Conservation (phyloP, 2,329 filamentous ascomycete genomes). For the Emmonsiellopsis sp. region DNA sequence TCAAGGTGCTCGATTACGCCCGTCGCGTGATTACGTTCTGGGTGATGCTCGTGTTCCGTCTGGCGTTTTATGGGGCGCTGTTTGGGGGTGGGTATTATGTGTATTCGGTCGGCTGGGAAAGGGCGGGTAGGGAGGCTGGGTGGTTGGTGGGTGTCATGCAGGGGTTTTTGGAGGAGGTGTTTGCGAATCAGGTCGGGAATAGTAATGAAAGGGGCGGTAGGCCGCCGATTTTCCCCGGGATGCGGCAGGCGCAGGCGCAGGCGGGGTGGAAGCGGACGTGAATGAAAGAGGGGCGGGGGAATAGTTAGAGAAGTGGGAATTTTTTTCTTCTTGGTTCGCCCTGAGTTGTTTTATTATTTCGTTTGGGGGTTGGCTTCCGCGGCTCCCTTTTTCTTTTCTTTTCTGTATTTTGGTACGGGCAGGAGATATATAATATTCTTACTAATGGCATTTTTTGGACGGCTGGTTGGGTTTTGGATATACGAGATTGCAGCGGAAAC, state of each 20-base stretch:
- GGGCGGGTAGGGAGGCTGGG: slow-evolving; percentile 24
- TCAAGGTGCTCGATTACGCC: slow-evolving; percentile 59
- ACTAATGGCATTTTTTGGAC: too few species aligned
- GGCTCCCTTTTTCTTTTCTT: neutral
- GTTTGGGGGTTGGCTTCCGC: neutral
- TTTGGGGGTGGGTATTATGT: slow-evolving; percentile 47
- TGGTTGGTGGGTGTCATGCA: slow-evolving; percentile 57
- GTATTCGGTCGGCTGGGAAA: slow-evolving; percentile 34
- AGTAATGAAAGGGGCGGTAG: slow-evolving; percentile 49
- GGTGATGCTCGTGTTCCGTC: slow-evolving; percentile 55
- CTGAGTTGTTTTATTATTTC: neutral
- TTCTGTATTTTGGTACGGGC: neutral
- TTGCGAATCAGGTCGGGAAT: slow-evolving; percentile 33
- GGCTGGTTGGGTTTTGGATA: neutral
- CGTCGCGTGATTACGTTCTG: slow-evolving; percentile 68
- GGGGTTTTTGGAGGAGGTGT: slow-evolving; percentile 53
- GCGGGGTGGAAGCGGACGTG: neutral
- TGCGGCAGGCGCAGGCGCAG: slow-evolving; percentile 33
- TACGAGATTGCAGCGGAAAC: too few species aligned
- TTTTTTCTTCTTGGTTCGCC: neutral
- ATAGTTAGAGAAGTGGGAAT: neutral
- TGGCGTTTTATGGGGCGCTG: slow-evolving; percentile 57
- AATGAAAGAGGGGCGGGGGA: neutral
- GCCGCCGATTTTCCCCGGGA: slow-evolving; percentile 46
- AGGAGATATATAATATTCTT: too few species aligned